Evolutionary conservation across 2,329 filamentous ascomycete species (phyloP), one percentile per base, ranked within the genome.

Genomic region (Xylariaceae sp.): DNA sequence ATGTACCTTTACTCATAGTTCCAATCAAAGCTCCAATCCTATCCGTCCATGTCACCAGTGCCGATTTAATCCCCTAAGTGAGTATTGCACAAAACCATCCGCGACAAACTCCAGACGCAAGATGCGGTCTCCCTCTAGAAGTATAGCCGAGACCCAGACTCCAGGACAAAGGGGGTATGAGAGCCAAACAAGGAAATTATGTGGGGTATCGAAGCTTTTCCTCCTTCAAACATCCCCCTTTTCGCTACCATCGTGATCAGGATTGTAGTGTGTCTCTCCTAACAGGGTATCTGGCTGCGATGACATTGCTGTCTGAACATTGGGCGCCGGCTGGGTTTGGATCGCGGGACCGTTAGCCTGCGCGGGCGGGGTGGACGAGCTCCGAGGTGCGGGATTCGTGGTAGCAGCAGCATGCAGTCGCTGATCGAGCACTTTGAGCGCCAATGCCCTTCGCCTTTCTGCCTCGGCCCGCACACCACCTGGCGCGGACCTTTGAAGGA

Each of bases 381-480:
- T 52, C 44, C 66, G 64, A 32, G 72, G 59, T 19, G 69, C 62
- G 35, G 74, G 67, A 44, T 65, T 75, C 26, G 72, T 73, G 13
- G 86, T 84, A 3, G 89, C 89, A 3, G 89, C 89, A n/a, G 88
- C 86, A 63, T 93, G 87, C 39, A 98, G 71, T 50, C 93, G 78
- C 67, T 97, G 89, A 64, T 98, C 93, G 41, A 98, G 69, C 3
- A 90, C 91, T 61, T 91, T 91, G 42, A 98, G 73, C 1, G 93
- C 93, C 51, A 98, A 69, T 1, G 90, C 90, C 51, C 93, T 79
- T 61, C 93, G 79, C 51, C 93, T 74, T 70, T 97, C 93, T 1
- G 91, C 91, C 65, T 97, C 93, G 37, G 93, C 91, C 44, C 90
- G 81, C 37, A 90, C 87, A 38, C 82, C 80, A 11, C 83, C 76